Conservation (phyloP, 2,329 filamentous ascomycete species). For the Chrysoporthe austroafricana region DNA sequence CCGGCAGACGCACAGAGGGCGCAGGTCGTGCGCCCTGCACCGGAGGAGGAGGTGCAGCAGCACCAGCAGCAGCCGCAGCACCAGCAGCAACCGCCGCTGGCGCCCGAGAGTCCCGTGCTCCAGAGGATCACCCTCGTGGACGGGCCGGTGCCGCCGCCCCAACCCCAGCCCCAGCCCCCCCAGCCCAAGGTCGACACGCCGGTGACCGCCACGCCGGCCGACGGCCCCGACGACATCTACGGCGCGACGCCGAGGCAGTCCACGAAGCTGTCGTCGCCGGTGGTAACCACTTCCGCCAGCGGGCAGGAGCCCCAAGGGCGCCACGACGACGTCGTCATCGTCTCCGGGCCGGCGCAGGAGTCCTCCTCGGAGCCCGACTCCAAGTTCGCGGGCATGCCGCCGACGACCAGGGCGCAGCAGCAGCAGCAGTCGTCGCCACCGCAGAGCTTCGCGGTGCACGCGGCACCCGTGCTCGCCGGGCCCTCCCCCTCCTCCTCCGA, state of each 20-base stretch:
- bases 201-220: slow-evolving; percentile 27
- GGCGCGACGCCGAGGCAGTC: slow-evolving; percentile 37
- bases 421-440: slow-evolving; percentile 25
- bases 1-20: slow-evolving; percentile 14
- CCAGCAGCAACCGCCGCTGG: no score
- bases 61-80: background rate
- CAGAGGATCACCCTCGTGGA: slow-evolving; percentile 30
- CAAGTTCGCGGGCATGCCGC: slow-evolving; percentile 27
- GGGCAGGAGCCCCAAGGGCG: slow-evolving; percentile 14
- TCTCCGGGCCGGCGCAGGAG: slow-evolving; percentile 14
- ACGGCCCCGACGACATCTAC: slow-evolving; percentile 40
- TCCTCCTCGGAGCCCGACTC: slow-evolving; percentile 20
- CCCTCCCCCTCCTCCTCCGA: background rate
- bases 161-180: slow-evolving; percentile 3
- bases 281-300: background rate
- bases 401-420: slow-evolving; percentile 15
- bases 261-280: slow-evolving; percentile 11
- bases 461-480: slow-evolving; percentile 12
- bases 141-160: background rate
- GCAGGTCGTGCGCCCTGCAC: slow-evolving; percentile 17
- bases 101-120: slow-evolving; percentile 15
- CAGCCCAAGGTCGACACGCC: slow-evolving; percentile 20
- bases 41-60: background rate
- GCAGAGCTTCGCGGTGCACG: slow-evolving; percentile 18
- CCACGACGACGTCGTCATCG: background rate